A percentile compares a stretch with the other conserved stretches of the same genome.
These are phyloP conservation scores for Podospora pseudocomata DNA, from an alignment of 495 filamentous ascomycete genomes.

Conservation along the genomic window DNA sequence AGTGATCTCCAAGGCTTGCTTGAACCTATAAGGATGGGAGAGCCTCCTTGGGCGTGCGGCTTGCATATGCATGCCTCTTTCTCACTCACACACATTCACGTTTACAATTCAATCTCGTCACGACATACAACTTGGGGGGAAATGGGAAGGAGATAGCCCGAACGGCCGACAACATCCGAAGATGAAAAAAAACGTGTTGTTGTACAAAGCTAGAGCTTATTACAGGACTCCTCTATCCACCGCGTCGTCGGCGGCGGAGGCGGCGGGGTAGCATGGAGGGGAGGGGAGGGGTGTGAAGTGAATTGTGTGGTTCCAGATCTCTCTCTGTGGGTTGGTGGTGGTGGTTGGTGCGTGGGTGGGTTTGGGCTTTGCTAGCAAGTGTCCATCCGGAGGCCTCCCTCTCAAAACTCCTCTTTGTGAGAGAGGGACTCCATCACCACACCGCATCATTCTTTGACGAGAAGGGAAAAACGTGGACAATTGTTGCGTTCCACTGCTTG, in stretches of 20 bases:
- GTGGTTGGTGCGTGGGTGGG: background rate
- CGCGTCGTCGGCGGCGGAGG: no score
- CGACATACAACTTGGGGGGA: background rate
- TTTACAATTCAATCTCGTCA: background rate
- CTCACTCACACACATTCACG: background rate
- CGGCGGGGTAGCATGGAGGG: background rate
- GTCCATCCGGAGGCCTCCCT: background rate
- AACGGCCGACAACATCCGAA: background rate
- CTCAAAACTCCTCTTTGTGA: background rate
- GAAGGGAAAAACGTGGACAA: background rate
- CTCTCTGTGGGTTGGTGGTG: background rate
- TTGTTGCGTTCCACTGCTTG: background rate
- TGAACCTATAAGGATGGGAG: background rate
- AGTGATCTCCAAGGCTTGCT: background rate
- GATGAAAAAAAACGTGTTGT: background rate
- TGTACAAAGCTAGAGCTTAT: background rate
- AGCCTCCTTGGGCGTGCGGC: conserved; percentile 10
- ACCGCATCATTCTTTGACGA: background rate
- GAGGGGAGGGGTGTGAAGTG: background rate
- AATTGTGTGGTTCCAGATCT: background rate
- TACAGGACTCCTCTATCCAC: background rate
- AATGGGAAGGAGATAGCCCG: background rate
- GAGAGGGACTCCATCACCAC: background rate
- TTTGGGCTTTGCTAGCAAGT: background rate
- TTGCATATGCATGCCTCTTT: conserved; percentile 25